Conservation (phyloP, 352 stramenopile genomes). For the Pythium brassicae region DNA sequence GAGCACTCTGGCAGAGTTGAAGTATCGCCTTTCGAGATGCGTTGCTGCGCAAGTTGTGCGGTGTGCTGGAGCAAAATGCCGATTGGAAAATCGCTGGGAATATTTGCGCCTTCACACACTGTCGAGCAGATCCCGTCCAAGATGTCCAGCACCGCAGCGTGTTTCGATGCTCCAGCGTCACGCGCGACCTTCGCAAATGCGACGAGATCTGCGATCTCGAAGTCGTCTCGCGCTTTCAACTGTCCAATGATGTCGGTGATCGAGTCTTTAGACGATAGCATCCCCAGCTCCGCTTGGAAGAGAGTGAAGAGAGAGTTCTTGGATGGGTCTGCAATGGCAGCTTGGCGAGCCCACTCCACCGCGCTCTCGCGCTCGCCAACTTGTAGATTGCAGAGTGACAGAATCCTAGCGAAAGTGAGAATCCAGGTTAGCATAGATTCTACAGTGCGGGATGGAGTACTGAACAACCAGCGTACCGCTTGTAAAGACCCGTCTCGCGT, state of each 20-base stretch:
- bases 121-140: conserved; percentile 49
- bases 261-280: conserved; percentile 10
- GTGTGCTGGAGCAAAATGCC: conserved; percentile 60
- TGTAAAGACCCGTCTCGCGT: conserved; percentile 38
- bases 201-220: conserved; percentile 58
- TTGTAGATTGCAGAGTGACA: conserved; percentile 35
- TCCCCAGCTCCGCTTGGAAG: conserved; percentile 37
- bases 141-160: conserved; percentile 39
- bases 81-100: conserved; percentile 17
- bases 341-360: conserved; percentile 39
- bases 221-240: conserved; percentile 52
- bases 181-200: conserved; percentile 40
- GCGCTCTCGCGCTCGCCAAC: conserved; percentile 27
- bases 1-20: neutral
- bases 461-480: conserved; percentile 26
- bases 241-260: conserved; percentile 23
- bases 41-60: conserved; percentile 51
- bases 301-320: conserved; percentile 60
- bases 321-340: conserved; percentile 36
- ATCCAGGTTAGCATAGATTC: neutral
- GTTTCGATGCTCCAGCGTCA: conserved; percentile 17
- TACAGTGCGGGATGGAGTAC: too few relatives aligned
- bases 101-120: neutral
- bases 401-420: conserved; percentile 13
- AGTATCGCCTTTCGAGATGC: conserved; percentile 7